phyloP scores from a whole-genome alignment of 805 yeast genomes.

The Zygosaccharomyces kombuchaensis region DNA sequence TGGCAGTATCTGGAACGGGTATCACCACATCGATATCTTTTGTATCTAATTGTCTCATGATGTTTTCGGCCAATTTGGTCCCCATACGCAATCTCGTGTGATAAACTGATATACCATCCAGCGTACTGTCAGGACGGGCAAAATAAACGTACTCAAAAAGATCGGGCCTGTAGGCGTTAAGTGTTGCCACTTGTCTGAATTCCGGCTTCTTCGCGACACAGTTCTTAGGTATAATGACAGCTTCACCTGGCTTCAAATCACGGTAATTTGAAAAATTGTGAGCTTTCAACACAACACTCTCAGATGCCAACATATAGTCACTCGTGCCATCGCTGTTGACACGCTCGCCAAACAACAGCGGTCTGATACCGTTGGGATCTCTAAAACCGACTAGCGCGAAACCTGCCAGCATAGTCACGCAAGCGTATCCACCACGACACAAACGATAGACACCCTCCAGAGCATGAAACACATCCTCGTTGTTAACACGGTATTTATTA shows the following conservation, averaged over 20 bases:
- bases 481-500: constrained; percentile 90
- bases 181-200: constrained; percentile 79
- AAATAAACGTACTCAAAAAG: constrained; percentile 96
- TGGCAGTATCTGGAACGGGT: constrained; percentile 98
- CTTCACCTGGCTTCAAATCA: constrained; percentile 93
- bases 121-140: constrained; percentile 94
- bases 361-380: constrained; percentile 96
- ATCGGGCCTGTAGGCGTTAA: constrained; percentile 83
- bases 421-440: constrained; percentile 96
- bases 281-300: constrained; percentile 90
- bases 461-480: constrained; percentile 82
- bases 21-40: constrained; percentile 85
- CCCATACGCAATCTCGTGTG: constrained; percentile 94
- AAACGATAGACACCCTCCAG: constrained; percentile 72
- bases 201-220: constrained; percentile 57
- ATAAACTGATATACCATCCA: constrained; percentile 96
- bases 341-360: constrained; percentile 83
- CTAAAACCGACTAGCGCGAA: constrained; percentile 93
- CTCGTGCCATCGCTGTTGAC: constrained; percentile 57
- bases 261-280: constrained; percentile 76
- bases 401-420: constrained; percentile 93
- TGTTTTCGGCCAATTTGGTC: constrained; percentile 72
- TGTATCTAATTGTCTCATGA: constrained; percentile 45
- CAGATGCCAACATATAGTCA: constrained; percentile 94
- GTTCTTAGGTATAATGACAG: constrained; percentile 84